phyloP scores from a whole-genome alignment of 2,329 filamentous ascomycete species.

The Bipolaris bicolor region DNA sequence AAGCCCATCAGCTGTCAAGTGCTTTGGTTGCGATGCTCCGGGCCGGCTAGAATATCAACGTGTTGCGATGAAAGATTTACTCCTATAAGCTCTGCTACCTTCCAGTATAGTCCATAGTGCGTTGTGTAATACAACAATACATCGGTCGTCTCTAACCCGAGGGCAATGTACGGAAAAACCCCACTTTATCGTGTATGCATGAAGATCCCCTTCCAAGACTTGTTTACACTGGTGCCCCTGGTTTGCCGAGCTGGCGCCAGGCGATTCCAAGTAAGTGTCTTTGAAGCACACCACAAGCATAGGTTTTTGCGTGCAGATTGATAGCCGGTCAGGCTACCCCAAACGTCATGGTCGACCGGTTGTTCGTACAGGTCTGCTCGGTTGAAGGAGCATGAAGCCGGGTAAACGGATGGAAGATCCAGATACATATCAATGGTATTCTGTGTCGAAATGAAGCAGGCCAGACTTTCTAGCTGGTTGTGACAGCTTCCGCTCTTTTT shows the following conservation, averaged over 20 bases:
- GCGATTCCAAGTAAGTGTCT: neutral
- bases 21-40: too few relatives aligned
- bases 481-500: conserved; percentile 9
- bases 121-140: neutral
- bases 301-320: conserved; percentile 21
- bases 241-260: conserved; percentile 16
- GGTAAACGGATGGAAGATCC: conserved; percentile 5
- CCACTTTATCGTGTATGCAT: conserved; percentile 3
- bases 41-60: too few relatives aligned
- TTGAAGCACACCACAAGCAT: conserved; percentile 15
- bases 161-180: conserved; percentile 17
- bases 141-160: conserved; percentile 21
- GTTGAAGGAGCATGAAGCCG: conserved; percentile 11
- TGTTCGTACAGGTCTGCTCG: conserved; percentile 7
- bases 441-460: neutral
- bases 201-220: conserved; percentile 19
- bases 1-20: too few relatives aligned
- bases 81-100: neutral
- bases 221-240: conserved; percentile 11
- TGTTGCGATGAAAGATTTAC: neutral
- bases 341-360: conserved; percentile 24
- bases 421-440: conserved; percentile 19
- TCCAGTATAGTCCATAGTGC: neutral
- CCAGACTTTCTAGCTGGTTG: conserved; percentile 3
- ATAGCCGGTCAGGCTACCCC: conserved; percentile 15